Percentiles rank a stretch among this genome's conserved stretches.
Conservation (phyloP, 2,329 filamentous ascomycete genomes). For the Fusarium abutilonis region DNA sequence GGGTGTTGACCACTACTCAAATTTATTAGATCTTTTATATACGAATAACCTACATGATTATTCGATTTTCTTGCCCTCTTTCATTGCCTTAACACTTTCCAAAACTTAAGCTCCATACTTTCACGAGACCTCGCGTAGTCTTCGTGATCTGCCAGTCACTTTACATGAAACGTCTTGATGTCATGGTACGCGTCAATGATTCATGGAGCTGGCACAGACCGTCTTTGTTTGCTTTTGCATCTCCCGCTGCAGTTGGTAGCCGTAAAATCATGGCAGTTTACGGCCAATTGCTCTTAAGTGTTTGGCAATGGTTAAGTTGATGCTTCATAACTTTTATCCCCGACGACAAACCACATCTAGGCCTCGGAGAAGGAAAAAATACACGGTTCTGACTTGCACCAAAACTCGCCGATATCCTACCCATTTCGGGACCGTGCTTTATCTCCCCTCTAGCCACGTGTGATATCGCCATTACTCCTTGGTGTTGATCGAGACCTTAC, state of each 20-base stretch:
- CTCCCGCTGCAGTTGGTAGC: not conserved
- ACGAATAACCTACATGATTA: not conserved
- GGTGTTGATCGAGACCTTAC: not conserved
- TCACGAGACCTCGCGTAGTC: slow-evolving; percentile 21
- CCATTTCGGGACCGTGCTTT: too few relatives aligned
- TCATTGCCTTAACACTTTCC: not conserved
- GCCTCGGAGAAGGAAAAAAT: too few relatives aligned
- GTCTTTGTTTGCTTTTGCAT: slow-evolving; percentile 23
- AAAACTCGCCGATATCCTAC: too few relatives aligned
- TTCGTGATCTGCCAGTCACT: not conserved
- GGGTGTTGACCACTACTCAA: too few relatives aligned
- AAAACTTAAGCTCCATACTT: not conserved
- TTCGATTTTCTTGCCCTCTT: not conserved
- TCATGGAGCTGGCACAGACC: slow-evolving; percentile 21
- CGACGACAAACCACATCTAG: not conserved
- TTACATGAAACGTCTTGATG: slow-evolving; percentile 13
- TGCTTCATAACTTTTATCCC: slow-evolving; percentile 5
- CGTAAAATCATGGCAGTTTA: not conserved
- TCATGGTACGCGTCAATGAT: slow-evolving; percentile 33
- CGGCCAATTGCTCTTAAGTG: not conserved
- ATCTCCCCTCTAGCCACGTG: too few relatives aligned
- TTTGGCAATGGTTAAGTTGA: not conserved
- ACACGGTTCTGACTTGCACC: too few relatives aligned
- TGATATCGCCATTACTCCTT: not conserved
- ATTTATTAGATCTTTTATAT: too few relatives aligned